Conservation (phyloP, 768 basidiomycete species). For the Dacryopinax primogenitus region DNA sequence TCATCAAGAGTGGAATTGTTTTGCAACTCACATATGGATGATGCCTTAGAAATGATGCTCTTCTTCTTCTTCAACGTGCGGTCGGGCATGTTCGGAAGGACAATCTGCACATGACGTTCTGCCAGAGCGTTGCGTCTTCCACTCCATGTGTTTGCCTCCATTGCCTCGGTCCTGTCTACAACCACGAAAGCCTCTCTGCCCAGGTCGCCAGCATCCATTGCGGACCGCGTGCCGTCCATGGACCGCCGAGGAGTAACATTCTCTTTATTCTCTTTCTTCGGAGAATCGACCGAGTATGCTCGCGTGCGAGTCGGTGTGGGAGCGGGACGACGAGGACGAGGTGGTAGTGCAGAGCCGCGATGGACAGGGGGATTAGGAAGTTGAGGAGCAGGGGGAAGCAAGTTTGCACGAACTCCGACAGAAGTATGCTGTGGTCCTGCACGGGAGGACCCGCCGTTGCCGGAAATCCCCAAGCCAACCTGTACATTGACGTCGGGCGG, state of each 20-base stretch:
- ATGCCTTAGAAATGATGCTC: not conserved
- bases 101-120: slow-evolving; percentile 38
- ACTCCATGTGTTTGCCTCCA: not conserved
- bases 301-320: slow-evolving; percentile 3
- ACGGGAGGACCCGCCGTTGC: not conserved
- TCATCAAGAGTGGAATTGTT: not conserved
- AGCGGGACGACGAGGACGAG: not conserved
- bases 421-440: not conserved
- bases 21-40: not conserved
- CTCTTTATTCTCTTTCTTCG: not conserved
- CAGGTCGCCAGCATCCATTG: not conserved
- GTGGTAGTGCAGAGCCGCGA: not conserved
- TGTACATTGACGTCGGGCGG: not conserved
- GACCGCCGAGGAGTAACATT: slow-evolving; percentile 7
- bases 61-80: slow-evolving; percentile 1
- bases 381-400: slow-evolving; percentile 4
- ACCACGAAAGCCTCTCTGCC: slow-evolving; percentile 2
- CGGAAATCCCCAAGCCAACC: slow-evolving; percentile 12
- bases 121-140: slow-evolving; percentile 18
- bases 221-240: not conserved
- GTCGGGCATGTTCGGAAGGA: slow-evolving; percentile 31
- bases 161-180: not conserved
- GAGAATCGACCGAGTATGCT: not conserved
- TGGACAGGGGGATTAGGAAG: not conserved
- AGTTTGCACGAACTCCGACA: not conserved